Evolutionary conservation across 75 land plant species (phyloP).

Genomic region (Pseudotsuga menziesii): DNA sequence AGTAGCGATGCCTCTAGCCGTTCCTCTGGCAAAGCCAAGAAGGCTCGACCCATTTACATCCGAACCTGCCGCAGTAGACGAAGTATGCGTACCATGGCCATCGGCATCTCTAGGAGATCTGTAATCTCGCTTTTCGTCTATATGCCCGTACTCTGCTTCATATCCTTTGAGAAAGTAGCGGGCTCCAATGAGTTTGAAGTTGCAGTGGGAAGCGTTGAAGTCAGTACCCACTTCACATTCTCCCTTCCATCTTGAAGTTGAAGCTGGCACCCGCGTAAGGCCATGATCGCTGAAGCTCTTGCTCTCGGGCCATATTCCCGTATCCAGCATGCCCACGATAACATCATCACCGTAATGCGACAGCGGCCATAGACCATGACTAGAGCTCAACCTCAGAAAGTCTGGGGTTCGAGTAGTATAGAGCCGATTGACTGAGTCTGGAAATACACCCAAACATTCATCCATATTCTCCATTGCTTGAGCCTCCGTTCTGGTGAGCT

Average conservation of each 20-base stretch:
- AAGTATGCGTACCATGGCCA: not conserved
- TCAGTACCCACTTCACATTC: slow-evolving; percentile 26
- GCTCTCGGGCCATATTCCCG: slow-evolving; percentile 41
- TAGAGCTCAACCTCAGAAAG: not conserved
- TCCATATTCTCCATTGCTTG: not conserved
- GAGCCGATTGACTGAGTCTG: not conserved
- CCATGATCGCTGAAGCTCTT: slow-evolving; percentile 47
- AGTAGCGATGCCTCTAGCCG: not conserved
- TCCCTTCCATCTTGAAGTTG: slow-evolving; percentile 44
- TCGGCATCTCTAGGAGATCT: slow-evolving; percentile 6
- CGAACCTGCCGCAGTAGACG: slow-evolving; percentile 14
- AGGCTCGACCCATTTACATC: not conserved
- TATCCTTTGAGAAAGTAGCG: slow-evolving; percentile 20
- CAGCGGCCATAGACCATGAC: slow-evolving; percentile 8
- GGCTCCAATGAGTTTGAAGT: slow-evolving; percentile 59
- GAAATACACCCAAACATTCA: not conserved
- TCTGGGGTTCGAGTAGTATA: not conserved
- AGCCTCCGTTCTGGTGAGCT: not conserved
- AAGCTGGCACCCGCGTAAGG: slow-evolving; percentile 21
- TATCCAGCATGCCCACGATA: slow-evolving; percentile 46
- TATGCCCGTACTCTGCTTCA: not conserved
- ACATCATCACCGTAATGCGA: slow-evolving; percentile 26
- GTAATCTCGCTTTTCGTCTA: no score
- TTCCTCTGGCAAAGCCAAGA: slow-evolving; percentile 6
- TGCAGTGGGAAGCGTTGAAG: slow-evolving; percentile 30